These are phyloP conservation scores for Blastocystis sp. DNA, from an alignment of 352 stramenopile genomes.

Conservation along the genomic window DNA sequence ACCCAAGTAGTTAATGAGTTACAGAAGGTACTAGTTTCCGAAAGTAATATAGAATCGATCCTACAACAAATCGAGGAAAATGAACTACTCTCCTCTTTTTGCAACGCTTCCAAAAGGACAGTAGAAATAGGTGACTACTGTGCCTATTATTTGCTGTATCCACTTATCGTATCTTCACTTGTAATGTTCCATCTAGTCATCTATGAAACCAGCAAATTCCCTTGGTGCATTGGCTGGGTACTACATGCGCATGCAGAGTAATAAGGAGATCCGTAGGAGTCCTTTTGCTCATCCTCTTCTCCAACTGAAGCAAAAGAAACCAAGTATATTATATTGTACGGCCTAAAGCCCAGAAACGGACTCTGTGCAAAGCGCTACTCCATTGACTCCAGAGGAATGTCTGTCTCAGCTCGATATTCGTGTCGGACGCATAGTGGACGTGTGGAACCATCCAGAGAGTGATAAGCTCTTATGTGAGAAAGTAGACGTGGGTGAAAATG, in stretches of 20 bases:
- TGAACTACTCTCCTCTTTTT: background rate
- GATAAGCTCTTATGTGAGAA: slow-evolving; percentile 85
- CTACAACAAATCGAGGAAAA: background rate
- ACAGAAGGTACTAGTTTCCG: background rate
- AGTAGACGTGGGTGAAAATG: slow-evolving; percentile 81
- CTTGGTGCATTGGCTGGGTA: background rate
- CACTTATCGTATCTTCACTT: background rate
- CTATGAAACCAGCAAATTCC: background rate
- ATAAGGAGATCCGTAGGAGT: background rate
- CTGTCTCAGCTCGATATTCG: slow-evolving; percentile 83
- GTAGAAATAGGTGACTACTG: slow-evolving; percentile 3
- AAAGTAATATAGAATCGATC: background rate
- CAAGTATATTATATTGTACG: background rate
- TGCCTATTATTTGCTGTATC: slow-evolving; percentile 23
- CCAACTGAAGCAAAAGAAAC: slow-evolving; percentile 25
- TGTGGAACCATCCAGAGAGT: slow-evolving; percentile 81
- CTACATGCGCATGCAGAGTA: slow-evolving; percentile 42
- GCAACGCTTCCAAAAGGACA: background rate
- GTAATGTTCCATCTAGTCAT: background rate
- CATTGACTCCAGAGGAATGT: slow-evolving; percentile 29
- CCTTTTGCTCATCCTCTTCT: background rate
- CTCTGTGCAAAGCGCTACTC: background rate
- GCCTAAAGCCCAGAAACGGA: background rate
- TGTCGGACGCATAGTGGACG: slow-evolving; percentile 81
- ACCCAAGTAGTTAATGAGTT: background rate